Evolutionary conservation across 352 stramenopile species (phyloP).

Genomic region (Pythium periplocum): DNA sequence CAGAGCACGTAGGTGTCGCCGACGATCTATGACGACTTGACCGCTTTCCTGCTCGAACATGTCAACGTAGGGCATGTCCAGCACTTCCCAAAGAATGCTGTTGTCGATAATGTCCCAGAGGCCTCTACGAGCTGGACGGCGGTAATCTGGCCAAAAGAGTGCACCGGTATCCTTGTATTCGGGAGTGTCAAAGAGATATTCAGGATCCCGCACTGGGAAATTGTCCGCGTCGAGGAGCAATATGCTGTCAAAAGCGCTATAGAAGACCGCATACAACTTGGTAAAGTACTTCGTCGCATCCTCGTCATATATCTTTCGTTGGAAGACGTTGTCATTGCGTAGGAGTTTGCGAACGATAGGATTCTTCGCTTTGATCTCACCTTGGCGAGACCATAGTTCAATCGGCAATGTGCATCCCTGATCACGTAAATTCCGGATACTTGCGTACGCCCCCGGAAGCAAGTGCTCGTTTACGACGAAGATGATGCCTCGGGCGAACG

Average conservation of each 20-base stretch:
- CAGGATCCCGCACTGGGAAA: conserved; percentile 47
- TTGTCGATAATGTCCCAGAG: not conserved
- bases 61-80: conserved; percentile 43
- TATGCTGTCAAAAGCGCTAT: conserved; percentile 58
- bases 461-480: conserved; percentile 58
- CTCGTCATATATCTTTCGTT: conserved; percentile 47
- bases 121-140: conserved; percentile 19
- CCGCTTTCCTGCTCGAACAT: conserved; percentile 70
- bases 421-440: conserved; percentile 25
- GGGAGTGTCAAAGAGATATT: conserved; percentile 41
- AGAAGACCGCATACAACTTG: conserved; percentile 64
- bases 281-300: conserved; percentile 41
- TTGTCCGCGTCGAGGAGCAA: conserved; percentile 63
- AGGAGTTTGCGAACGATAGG: conserved; percentile 21
- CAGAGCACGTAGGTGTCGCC: conserved; percentile 29
- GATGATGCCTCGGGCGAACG: conserved; percentile 23
- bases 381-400: conserved; percentile 41
- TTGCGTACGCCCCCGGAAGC: conserved; percentile 37
- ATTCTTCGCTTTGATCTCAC: conserved; percentile 21
- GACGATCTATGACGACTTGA: conserved; percentile 57
- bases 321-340: conserved; percentile 18
- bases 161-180: conserved; percentile 37
- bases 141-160: conserved; percentile 70
- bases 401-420: conserved; percentile 35
- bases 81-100: conserved; percentile 57